Evolutionary conservation across 2,329 filamentous ascomycete genomes (phyloP), one percentile per base, ranked within the genome.

Genomic region (Drechslera avenae): DNA sequence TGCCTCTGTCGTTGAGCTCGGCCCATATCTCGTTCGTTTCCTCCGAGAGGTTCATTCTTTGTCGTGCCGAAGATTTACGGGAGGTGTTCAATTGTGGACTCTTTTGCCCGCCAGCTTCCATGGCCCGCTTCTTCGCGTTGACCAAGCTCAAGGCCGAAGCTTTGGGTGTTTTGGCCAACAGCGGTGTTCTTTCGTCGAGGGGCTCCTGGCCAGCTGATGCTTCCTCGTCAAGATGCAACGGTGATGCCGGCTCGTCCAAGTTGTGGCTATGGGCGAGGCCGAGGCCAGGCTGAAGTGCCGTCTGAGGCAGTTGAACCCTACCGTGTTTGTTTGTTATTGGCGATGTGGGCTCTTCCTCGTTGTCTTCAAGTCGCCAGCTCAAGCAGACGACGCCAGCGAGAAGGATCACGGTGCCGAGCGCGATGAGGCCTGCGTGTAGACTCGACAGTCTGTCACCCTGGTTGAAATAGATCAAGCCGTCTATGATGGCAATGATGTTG

Each of bases 401-500:
- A 14, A 99, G 80, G 45, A 99, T 89, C 26, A 86, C 80, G 0
- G 93, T 97, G 9, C 94, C 94, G 2, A 99, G 74, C 0, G 91
- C 85, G 56, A 97, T 96, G 50, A 95, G 82, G 31, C 86, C 85
- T 13, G 89, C 93, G 66, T 90, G 87, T 2, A 94, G 75, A 0
- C 85, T 81, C 13, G 87, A 86, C 56, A 99, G 85, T 48, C 89
- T 82, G 58, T 91, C 87, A 45, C 88, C 89, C 75, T 99, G 94
- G 64, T 88, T 83, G 77, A 97, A 99, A 76, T 97, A 99, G 65
- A 99, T 96, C 62, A 99, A 81, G 26, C 94, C 94, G 75, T 99
- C 94, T 62, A 97, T 80, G 62, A 99, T 99, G 60, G 94, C 94
- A 68, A 97, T 92, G 67, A 99, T 96, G 80, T 99, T 99, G 81